Conservation (phyloP, 176 grass and related monocot genomes). For the Aegilops bicornis region DNA sequence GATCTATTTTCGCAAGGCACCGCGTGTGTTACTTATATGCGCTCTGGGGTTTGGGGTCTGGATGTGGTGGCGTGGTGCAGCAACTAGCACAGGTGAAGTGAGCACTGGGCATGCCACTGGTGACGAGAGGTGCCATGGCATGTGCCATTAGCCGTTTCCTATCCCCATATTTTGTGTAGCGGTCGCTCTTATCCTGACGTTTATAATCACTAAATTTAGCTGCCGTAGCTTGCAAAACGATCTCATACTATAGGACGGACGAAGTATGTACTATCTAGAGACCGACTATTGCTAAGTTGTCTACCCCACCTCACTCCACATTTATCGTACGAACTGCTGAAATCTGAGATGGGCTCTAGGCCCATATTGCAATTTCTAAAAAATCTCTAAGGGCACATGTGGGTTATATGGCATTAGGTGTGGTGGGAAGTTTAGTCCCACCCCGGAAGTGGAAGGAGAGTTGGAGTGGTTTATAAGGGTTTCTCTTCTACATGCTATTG, state of each 20-base stretch:
- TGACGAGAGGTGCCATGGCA: neutral
- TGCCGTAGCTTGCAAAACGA: too few relatives aligned
- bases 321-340: neutral
- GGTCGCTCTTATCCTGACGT: neutral
- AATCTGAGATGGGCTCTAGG: too few relatives aligned
- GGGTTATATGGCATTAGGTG: too few relatives aligned
- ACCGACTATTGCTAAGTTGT: neutral
- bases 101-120: neutral
- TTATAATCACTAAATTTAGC: neutral
- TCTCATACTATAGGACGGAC: too few relatives aligned
- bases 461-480: too few relatives aligned
- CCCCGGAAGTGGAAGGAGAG: too few relatives aligned
- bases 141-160: neutral
- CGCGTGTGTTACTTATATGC: slow-evolving; percentile 28
- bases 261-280: neutral
- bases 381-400: too few relatives aligned
- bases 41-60: neutral
- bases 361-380: too few relatives aligned
- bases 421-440: too few relatives aligned
- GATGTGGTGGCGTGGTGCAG: neutral
- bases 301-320: neutral
- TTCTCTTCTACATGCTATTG: too few relatives aligned
- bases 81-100: neutral
- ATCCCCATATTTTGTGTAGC: neutral
- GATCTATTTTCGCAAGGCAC: neutral